phyloP scores from a whole-genome alignment of 2,329 filamentous ascomycete genomes.

The Trichophaea hybrida region DNA sequence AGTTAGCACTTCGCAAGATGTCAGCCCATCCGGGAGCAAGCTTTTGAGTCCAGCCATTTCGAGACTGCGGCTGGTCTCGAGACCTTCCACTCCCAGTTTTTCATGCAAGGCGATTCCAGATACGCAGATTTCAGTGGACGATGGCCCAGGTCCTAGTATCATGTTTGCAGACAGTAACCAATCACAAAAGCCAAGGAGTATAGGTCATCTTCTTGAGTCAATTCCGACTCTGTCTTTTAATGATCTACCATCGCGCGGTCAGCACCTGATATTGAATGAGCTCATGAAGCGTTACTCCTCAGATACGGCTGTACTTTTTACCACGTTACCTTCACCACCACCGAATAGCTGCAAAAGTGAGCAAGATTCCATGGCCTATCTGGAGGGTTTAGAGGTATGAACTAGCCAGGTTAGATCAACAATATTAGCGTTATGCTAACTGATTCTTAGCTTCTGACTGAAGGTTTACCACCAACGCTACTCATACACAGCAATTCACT shows the following conservation, averaged over 20 bases:
- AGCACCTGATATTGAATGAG: slow-evolving; percentile 77
- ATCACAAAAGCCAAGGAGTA: not conserved
- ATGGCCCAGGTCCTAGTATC: slow-evolving; percentile 53
- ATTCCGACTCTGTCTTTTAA: slow-evolving; percentile 53
- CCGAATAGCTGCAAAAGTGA: slow-evolving; percentile 62
- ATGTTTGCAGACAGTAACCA: slow-evolving; percentile 47
- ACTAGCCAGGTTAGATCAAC: not conserved
- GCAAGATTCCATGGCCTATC: slow-evolving; percentile 54
- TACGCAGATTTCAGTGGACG: slow-evolving; percentile 50
- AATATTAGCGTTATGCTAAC: slow-evolving; percentile 30
- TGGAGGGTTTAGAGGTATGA: slow-evolving; percentile 33
- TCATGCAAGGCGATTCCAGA: slow-evolving; percentile 59
- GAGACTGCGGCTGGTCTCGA: not conserved
- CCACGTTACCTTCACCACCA: slow-evolving; percentile 65
- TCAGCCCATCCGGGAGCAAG: slow-evolving; percentile 18
- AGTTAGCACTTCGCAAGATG: slow-evolving; percentile 9
- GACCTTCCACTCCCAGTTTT: slow-evolving; percentile 39
- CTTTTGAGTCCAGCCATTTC: slow-evolving; percentile 2
- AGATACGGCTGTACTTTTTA: slow-evolving; percentile 66
- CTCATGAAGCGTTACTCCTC: slow-evolving; percentile 54
- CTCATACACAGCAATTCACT: slow-evolving; percentile 78
- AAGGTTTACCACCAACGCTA: slow-evolving; percentile 58
- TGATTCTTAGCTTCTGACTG: slow-evolving; percentile 64
- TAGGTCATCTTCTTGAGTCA: slow-evolving; percentile 27
- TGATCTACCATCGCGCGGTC: slow-evolving; percentile 67